Conservation (phyloP, 2,329 filamentous ascomycete genomes). For the Rachicladosporium sp. region DNA sequence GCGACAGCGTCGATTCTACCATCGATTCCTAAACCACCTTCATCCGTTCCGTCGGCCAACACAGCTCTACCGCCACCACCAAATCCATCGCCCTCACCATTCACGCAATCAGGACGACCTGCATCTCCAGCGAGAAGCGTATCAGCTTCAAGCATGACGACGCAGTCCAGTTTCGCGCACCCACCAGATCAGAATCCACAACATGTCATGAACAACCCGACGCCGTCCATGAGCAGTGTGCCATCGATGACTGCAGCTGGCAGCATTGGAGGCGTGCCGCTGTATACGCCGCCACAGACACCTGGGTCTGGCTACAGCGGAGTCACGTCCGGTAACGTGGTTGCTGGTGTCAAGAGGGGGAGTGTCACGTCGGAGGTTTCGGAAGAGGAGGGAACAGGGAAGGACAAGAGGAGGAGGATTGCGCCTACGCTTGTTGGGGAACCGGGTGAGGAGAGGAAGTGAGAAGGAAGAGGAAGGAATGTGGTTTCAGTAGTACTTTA, state of each 20-base stretch:
- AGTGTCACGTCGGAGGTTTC: constrained; percentile 20
- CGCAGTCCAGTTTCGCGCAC: constrained; percentile 37
- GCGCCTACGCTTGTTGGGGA: constrained; percentile 28
- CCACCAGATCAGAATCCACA: constrained; percentile 33
- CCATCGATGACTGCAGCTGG: constrained; percentile 26
- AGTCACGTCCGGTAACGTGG: neutral
- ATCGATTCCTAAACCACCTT: constrained; percentile 55
- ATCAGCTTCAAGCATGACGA: constrained; percentile 68
- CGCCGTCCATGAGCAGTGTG: constrained; percentile 20
- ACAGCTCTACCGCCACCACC: constrained; percentile 7
- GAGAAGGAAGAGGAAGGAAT: too few relatives aligned
- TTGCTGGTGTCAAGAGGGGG: constrained; percentile 20
- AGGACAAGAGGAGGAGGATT: constrained; percentile 33
- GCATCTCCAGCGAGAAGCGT: constrained; percentile 76
- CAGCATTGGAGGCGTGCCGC: constrained; percentile 43
- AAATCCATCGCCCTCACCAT: constrained; percentile 45
- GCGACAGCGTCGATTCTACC: constrained; percentile 34
- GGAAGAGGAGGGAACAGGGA: constrained; percentile 23
- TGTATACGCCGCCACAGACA: constrained; percentile 85
- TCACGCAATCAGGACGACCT: constrained; percentile 41
- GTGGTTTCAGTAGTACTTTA: too few relatives aligned
- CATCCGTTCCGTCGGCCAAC: constrained; percentile 13
- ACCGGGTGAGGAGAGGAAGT: neutral
- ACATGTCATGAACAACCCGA: constrained; percentile 23
- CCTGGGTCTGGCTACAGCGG: constrained; percentile 35